phyloP scores from a whole-genome alignment of 768 basidiomycete species.

The Favolaschia claudopus region DNA sequence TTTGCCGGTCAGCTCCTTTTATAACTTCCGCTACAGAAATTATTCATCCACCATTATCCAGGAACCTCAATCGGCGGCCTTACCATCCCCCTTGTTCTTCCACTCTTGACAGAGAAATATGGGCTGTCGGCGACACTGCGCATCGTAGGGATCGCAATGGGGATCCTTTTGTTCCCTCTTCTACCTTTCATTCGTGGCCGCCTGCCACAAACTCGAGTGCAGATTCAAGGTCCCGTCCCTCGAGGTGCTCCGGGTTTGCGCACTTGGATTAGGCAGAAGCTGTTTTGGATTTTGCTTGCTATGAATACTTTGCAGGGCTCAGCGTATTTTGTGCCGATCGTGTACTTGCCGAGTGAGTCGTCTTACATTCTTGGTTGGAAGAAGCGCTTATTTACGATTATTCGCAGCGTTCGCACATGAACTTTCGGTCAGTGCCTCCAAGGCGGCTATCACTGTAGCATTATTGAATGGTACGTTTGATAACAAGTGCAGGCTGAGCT shows the following conservation, averaged over 20 bases:
- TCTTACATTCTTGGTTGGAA: not conserved
- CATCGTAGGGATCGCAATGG: slow-evolving; percentile 31
- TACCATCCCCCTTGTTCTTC: slow-evolving; percentile 35
- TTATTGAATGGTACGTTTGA: slow-evolving; percentile 33
- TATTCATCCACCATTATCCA: not conserved
- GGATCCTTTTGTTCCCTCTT: slow-evolving; percentile 29
- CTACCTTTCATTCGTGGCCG: slow-evolving; percentile 37
- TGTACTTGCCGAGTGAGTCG: slow-evolving; percentile 36
- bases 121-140: slow-evolving; percentile 34
- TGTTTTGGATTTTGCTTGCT: slow-evolving; percentile 33
- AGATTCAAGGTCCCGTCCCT: slow-evolving; percentile 29
- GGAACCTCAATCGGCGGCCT: slow-evolving; percentile 38
- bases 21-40: not conserved
- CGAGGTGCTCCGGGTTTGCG: slow-evolving; percentile 6
- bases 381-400: not conserved
- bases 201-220: slow-evolving; percentile 27
- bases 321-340: slow-evolving; percentile 36
- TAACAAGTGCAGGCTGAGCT: not conserved
- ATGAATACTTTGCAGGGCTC: slow-evolving; percentile 36
- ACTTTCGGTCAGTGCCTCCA: slow-evolving; percentile 17
- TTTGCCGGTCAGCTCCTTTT: slow-evolving; percentile 34
- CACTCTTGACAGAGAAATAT: slow-evolving; percentile 30
- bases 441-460: slow-evolving; percentile 31
- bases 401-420: not conserved
- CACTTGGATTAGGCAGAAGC: slow-evolving; percentile 28